Base-by-base conservation (phyloP, 2,329 filamentous ascomycete species). In the Myotisia sp. region DNA sequence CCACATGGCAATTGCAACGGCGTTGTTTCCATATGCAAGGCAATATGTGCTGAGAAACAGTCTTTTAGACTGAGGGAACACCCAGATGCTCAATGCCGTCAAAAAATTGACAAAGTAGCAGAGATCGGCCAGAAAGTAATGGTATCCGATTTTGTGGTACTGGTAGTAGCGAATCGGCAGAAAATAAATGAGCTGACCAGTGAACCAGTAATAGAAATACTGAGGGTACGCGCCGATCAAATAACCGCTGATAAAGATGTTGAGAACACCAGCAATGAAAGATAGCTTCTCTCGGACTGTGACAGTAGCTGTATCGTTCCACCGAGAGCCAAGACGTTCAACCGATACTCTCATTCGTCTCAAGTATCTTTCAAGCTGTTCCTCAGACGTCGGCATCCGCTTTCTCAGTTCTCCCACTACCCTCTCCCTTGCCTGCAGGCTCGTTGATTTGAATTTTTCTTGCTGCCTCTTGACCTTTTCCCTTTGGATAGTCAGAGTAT, bases 71-170 rank as follows among this genome's bases (percentile, higher is more conserved):
- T 70, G 63, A 0, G 90, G 90, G 49, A 95, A 94, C 21, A 80
- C 67, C 86, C 87, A 98, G 33, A 98, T 72, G 46, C 76, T 81
- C 40, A 92, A 63, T 42, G 87, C 65, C 20, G 82, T 64, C 35
- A 98, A 68, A 21, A 94, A 62, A 58, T 98, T 98, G 68, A 92
- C 85, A 51, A 95, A 98, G 62, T 98, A 98, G 64, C 90, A 98
- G 29, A 98, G 74, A 58, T 98, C 90, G 23, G 86, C 87, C 18
- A 95, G 66, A 59, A 98, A 95, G 62, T 98, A 98, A 59, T 94
- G 86, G 51, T 92, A 94, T 37, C 87, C 90, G 38, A 80, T 81
- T 48, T 77, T 76, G 53, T 84, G 84, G 58, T 98, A 98, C 38
- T 79, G 82, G 62, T 85, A 90, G 60, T 74, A 87, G 31, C 90